A percentile compares a stretch with the other conserved stretches of the same genome.
Evolutionary conservation across 2,329 filamentous ascomycete species (phyloP).

Genomic region (Aspergillus eucalypticola): DNA sequence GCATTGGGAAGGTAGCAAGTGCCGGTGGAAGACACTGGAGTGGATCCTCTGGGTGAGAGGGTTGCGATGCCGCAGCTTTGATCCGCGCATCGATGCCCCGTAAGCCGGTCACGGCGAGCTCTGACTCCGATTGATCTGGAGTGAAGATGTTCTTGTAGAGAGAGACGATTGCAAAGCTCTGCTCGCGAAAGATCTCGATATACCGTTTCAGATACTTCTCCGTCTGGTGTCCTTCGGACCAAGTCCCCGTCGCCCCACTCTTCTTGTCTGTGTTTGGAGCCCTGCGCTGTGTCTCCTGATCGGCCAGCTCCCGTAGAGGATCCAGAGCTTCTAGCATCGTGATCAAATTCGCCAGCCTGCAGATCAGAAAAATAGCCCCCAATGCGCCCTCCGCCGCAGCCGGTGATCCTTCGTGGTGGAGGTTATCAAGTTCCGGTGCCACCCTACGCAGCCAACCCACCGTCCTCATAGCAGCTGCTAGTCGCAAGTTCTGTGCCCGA

Average conservation of each 20-base stretch:
- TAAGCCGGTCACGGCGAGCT: slow-evolving; percentile 28
- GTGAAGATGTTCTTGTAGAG: slow-evolving; percentile 92
- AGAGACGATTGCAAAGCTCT: slow-evolving; percentile 92
- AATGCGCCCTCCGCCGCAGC: slow-evolving; percentile 65
- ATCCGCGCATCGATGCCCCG: slow-evolving; percentile 31
- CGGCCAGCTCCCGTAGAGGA: slow-evolving; percentile 82
- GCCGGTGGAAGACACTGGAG: slow-evolving; percentile 67
- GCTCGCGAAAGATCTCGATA: slow-evolving; percentile 95
- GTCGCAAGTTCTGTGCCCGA: slow-evolving; percentile 75
- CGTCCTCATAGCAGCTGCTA: slow-evolving; percentile 86
- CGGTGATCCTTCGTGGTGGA: slow-evolving; percentile 29
- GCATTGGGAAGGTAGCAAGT: slow-evolving; percentile 78
- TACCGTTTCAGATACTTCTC: slow-evolving; percentile 93
- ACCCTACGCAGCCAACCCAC: slow-evolving; percentile 88
- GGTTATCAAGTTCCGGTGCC: slow-evolving; percentile 71
- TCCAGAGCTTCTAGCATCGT: slow-evolving; percentile 79
- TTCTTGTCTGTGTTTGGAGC: slow-evolving; percentile 28
- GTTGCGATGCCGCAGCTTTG: slow-evolving; percentile 25
- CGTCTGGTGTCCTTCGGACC: slow-evolving; percentile 75
- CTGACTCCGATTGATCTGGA: slow-evolving; percentile 48
- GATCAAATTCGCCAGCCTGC: slow-evolving; percentile 76
- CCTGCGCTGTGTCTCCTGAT: slow-evolving; percentile 69
- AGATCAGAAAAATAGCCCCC: slow-evolving; percentile 83
- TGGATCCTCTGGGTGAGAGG: slow-evolving; percentile 30
- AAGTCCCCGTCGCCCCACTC: slow-evolving; percentile 26